Evolutionary conservation across 2,329 filamentous ascomycete genomes (phyloP), one percentile per base, ranked within the genome.

Genomic region (Colletotrichum lentis): DNA sequence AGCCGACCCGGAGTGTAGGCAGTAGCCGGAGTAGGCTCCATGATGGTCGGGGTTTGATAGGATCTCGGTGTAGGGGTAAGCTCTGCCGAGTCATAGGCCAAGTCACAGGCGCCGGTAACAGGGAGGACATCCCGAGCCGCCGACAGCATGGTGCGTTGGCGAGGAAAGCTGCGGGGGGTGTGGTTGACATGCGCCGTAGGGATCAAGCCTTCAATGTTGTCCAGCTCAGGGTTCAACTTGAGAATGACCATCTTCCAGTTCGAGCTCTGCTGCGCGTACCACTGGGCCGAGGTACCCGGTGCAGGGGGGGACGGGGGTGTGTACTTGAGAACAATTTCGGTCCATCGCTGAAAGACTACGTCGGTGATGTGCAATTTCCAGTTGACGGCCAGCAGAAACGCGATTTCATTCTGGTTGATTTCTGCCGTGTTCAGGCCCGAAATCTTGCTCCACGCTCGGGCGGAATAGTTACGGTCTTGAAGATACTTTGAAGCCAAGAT

Each of bases 371-470:
- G 96, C 37, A 99, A 87, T 75, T 94, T 93, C 94, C 95, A 99
- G 78, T 93, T 90, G 70, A 99, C 93, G 53, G 94, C 92, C 69
- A 91, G 82, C 54, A 99, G 86, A 77, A 98, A 99, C 20, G 92
- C 90, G 78, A 96, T 91, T 81, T 99, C 96, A 78, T 98, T 98
- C 76, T 94, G 91, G 80, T 98, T 98, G 80, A 99, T 98, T 81
- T 99, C 96, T 64, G 88, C 84, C 3, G 94, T 94, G 77, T 92
- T 93, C 65, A 99, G 84, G n/a, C 96, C 96, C 20, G 96, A 98
- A 73, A 99, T 99, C 84, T 97, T 98, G 80, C 95, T 98, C 96
- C 96, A 99, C 49, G 96, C 96, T 64, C 95, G 90, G 56, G 96
- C 94, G 16, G 96, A 98, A 80, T 97, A 99, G 81, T 98, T 99